Percentiles rank a stretch among this genome's conserved stretches.
These are phyloP conservation scores for Boletus rufocinnamomeus DNA, from an alignment of 768 basidiomycete species.

Conservation along the genomic window DNA sequence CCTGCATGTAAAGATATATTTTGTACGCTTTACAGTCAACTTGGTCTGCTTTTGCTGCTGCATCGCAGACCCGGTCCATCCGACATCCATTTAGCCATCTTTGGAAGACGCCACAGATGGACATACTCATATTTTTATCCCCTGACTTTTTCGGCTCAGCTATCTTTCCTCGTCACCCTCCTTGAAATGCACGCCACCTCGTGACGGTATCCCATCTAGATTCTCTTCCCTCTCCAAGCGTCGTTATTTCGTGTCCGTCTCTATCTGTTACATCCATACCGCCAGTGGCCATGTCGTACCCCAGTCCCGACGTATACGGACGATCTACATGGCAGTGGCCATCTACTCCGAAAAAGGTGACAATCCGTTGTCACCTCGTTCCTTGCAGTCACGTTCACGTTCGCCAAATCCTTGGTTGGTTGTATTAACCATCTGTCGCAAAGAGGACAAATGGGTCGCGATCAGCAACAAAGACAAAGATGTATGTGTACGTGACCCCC, in stretches of 20 bases:
- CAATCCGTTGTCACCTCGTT: background rate
- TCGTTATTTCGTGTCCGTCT: background rate
- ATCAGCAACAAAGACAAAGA: background rate
- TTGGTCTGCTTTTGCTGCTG: background rate
- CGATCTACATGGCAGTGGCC: background rate
- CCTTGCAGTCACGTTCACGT: background rate
- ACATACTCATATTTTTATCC: slow-evolving; percentile 13
- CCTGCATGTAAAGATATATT: no score
- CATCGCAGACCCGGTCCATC: background rate
- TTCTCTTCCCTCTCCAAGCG: background rate
- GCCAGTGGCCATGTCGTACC: background rate
- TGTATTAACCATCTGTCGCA: background rate
- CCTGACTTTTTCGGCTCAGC: background rate
- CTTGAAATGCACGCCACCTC: background rate
- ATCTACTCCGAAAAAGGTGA: background rate
- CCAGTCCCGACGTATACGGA: background rate
- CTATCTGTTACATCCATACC: background rate
- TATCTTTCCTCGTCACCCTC: background rate
- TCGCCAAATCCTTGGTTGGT: background rate
- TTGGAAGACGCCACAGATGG: slow-evolving; percentile 18
- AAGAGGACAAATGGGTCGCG: background rate
- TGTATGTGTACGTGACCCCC: background rate
- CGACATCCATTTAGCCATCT: slow-evolving; percentile 21
- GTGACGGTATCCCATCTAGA: background rate
- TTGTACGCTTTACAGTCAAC: no score